Conservation (phyloP, 2,329 filamentous ascomycete species). For the Exophiala spinifera region DNA sequence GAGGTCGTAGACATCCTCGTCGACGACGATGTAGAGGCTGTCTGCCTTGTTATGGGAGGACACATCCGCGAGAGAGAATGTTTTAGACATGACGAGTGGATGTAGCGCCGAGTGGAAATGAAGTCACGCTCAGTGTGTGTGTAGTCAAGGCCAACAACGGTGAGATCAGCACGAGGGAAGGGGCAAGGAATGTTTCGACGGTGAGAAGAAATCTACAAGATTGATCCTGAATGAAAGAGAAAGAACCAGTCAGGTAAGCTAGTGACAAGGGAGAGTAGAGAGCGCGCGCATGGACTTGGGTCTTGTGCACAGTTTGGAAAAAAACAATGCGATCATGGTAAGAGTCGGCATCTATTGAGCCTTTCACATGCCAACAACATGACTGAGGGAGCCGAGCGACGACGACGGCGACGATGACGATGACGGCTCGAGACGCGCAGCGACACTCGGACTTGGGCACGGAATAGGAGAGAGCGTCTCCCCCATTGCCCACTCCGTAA, state of each 20-base stretch:
- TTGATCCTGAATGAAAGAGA: not conserved
- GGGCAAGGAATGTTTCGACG: not conserved
- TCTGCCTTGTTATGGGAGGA: slow-evolving; percentile 86
- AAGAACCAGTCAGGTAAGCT: not conserved
- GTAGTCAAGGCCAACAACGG: not conserved
- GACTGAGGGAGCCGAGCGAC: not conserved
- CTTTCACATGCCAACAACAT: slow-evolving; percentile 7
- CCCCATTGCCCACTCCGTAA: too few relatives aligned
- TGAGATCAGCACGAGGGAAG: not conserved
- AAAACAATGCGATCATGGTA: not conserved
- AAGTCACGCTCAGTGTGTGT: too few relatives aligned
- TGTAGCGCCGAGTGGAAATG: too few relatives aligned
- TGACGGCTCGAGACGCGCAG: not conserved
- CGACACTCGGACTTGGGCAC: not conserved
- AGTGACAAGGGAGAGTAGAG: not conserved
- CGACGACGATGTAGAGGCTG: slow-evolving; percentile 84
- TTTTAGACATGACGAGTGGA: slow-evolving; percentile 70
- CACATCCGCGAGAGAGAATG: slow-evolving; percentile 79
- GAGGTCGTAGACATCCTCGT: slow-evolving; percentile 93
- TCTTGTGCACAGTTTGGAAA: not conserved
- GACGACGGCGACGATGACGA: not conserved
- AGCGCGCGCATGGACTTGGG: not conserved
- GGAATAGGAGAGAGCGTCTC: too few relatives aligned
- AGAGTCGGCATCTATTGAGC: too few relatives aligned
- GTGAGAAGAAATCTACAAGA: not conserved